These are phyloP conservation scores for Carex parvula DNA, from an alignment of 176 grass and related monocot genomes.

Conservation along the genomic window DNA sequence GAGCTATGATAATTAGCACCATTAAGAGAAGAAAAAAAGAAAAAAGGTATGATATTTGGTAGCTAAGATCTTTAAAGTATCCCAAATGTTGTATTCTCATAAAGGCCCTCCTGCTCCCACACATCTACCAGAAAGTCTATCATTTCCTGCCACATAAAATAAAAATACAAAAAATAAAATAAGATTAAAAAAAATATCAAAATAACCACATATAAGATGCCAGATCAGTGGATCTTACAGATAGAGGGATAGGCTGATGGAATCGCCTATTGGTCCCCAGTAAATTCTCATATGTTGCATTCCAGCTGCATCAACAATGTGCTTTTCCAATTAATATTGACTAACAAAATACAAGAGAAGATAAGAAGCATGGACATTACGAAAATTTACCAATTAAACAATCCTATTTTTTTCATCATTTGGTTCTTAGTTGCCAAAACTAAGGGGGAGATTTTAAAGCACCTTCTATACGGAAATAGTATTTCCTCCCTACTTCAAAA, in stretches of 20 bases:
- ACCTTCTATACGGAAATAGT: neutral
- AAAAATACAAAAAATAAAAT: neutral
- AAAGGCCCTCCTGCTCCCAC: constrained; percentile 94
- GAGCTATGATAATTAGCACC: neutral
- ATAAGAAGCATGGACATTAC: neutral
- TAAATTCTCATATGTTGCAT: constrained; percentile 80
- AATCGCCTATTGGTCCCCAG: constrained; percentile 86
- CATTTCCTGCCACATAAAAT: constrained; percentile 72
- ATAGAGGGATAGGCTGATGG: constrained; percentile 59
- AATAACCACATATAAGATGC: neutral
- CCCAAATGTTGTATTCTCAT: constrained; percentile 50
- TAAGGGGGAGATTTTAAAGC: too few relatives aligned
- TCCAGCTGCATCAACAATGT: constrained; percentile 46
- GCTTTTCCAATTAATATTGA: neutral
- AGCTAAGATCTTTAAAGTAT: constrained; percentile 3
- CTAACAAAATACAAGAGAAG: constrained; percentile 26
- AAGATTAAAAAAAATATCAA: neutral
- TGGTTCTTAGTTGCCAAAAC: too few relatives aligned
- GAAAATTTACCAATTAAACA: neutral
- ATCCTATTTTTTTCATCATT: neutral
- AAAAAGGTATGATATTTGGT: neutral
- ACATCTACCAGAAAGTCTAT: constrained; percentile 79
- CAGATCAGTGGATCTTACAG: constrained; percentile 41
- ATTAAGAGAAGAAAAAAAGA: neutral
- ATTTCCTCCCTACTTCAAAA: neutral